Conservation (phyloP, 2,329 filamentous ascomycete genomes). For the Colletotrichum salicis region DNA sequence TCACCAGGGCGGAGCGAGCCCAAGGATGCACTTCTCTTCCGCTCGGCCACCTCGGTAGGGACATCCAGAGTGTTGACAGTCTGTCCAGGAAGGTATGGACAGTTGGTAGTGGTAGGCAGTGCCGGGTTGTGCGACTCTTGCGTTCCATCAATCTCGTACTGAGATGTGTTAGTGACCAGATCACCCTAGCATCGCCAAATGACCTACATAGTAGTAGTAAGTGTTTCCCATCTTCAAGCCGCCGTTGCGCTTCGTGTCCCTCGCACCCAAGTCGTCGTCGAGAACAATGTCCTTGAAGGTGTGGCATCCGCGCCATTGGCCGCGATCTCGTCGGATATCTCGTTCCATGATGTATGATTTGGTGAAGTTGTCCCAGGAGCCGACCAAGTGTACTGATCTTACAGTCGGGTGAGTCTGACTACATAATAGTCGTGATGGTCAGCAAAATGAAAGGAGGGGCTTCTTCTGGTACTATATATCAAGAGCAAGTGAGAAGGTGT, state of each 20-base stretch:
- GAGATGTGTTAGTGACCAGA: conserved; percentile 25
- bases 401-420: conserved; percentile 71
- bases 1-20: conserved; percentile 68
- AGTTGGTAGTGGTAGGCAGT: conserved; percentile 79
- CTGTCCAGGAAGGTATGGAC: conserved; percentile 89
- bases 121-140: conserved; percentile 80
- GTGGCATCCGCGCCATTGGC: conserved; percentile 89
- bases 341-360: conserved; percentile 82
- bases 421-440: conserved; percentile 38
- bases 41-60: conserved; percentile 73
- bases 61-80: conserved; percentile 86
- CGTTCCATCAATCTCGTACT: conserved; percentile 87
- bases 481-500: neutral
- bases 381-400: conserved; percentile 80
- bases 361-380: conserved; percentile 96
- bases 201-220: conserved; percentile 93
- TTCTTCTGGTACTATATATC: conserved; percentile 23
- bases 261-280: conserved; percentile 71
- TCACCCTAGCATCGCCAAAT: neutral
- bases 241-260: conserved; percentile 71
- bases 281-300: conserved; percentile 86
- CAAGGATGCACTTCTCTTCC: conserved; percentile 73
- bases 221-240: conserved; percentile 91
- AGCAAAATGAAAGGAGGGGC: conserved; percentile 36
- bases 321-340: conserved; percentile 77